Percentiles rank a stretch among this genome's conserved stretches.
phyloP scores from a whole-genome alignment of 345 rosid genomes.

The Bruguiera gymnorhiza region DNA sequence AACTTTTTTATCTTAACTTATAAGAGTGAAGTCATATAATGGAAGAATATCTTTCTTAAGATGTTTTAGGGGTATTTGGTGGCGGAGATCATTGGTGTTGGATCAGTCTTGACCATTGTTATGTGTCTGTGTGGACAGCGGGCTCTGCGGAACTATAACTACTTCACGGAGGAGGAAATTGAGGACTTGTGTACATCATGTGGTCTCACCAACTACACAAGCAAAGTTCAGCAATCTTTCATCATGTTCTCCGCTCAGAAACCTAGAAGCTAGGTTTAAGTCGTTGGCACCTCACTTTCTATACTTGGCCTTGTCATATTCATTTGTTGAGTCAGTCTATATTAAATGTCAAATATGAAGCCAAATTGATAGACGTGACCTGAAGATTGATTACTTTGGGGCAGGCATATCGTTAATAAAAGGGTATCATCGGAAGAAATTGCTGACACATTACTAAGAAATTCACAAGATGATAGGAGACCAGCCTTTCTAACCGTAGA shows the following conservation, averaged over 20 bases:
- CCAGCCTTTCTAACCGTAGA: constrained; percentile 14
- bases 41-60: neutral
- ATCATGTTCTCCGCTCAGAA: constrained; percentile 92
- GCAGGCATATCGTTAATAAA: constrained; percentile 17
- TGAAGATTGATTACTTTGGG: constrained; percentile 19
- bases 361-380: constrained; percentile 8
- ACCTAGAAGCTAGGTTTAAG: constrained; percentile 43
- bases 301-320: constrained; percentile 10
- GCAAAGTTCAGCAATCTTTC: constrained; percentile 60
- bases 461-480: constrained; percentile 11
- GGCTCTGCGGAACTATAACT: constrained; percentile 42
- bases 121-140: constrained; percentile 39
- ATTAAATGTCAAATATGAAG: neutral
- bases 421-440: neutral
- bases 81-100: neutral
- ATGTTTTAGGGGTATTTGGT: neutral
- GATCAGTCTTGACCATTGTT: neutral
- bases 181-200: constrained; percentile 76
- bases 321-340: constrained; percentile 6
- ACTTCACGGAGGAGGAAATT: constrained; percentile 69
- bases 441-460: constrained; percentile 7
- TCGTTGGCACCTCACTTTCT: constrained; percentile 19
- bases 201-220: constrained; percentile 71
- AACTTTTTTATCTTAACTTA: too few relatives aligned
- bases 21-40: too few relatives aligned